phyloP scores from a whole-genome alignment of 306 rosid species.

The Trifolium dubium region DNA sequence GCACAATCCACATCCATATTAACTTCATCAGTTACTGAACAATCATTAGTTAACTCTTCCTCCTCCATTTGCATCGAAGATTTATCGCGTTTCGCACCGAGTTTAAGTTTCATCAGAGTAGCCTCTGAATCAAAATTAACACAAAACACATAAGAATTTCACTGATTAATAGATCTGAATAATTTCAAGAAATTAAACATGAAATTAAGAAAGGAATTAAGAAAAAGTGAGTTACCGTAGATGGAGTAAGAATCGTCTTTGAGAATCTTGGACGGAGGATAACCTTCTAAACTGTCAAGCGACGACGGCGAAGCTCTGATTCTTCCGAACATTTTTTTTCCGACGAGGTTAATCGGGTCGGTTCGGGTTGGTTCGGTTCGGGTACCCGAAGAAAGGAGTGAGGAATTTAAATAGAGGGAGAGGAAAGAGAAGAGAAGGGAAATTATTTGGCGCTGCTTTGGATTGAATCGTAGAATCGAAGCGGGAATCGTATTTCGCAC shows the following conservation, averaged over 20 bases:
- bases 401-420: not conserved
- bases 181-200: slow-evolving; percentile 11
- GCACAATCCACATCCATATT: slow-evolving; percentile 35
- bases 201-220: not conserved
- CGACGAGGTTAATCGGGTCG: not conserved
- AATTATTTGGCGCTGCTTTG: slow-evolving; percentile 39
- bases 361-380: slow-evolving; percentile 30
- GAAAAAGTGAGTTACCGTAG: slow-evolving; percentile 57
- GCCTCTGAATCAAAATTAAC: slow-evolving; percentile 60
- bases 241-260: slow-evolving; percentile 80
- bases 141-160: not conserved
- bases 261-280: slow-evolving; percentile 71
- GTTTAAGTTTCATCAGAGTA: slow-evolving; percentile 81
- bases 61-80: slow-evolving; percentile 34
- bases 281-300: slow-evolving; percentile 66
- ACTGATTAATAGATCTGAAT: slow-evolving; percentile 27
- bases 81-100: slow-evolving; percentile 63
- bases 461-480: slow-evolving; percentile 11
- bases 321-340: slow-evolving; percentile 70
- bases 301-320: slow-evolving; percentile 71
- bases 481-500: slow-evolving; percentile 62
- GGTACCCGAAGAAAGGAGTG: not conserved
- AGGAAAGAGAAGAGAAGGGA: slow-evolving; percentile 1
- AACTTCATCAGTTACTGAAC: slow-evolving; percentile 46
- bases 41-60: slow-evolving; percentile 35